These are phyloP conservation scores for Fomitopsis pulvina DNA, from an alignment of 768 basidiomycete species.

Conservation along the genomic window DNA sequence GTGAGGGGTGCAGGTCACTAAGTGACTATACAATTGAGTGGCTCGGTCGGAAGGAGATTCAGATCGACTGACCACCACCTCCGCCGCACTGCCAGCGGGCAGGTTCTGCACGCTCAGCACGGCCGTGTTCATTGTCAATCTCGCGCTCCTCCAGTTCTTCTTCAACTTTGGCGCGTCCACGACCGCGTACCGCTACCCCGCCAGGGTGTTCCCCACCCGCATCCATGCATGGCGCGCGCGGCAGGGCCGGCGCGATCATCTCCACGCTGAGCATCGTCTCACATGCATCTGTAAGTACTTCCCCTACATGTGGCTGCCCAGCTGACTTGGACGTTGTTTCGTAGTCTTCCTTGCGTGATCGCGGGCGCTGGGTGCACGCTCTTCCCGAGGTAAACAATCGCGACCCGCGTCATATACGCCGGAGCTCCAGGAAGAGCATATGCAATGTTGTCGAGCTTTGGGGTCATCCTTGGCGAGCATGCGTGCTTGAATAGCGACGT, in stretches of 20 bases:
- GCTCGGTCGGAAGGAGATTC: slow-evolving; percentile 69
- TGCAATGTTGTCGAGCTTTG: slow-evolving; percentile 43
- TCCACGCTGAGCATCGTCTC: slow-evolving; percentile 61
- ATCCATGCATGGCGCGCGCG: slow-evolving; percentile 65
- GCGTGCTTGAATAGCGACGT: slow-evolving; percentile 47
- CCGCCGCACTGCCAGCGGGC: slow-evolving; percentile 38
- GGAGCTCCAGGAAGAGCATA: slow-evolving; percentile 23
- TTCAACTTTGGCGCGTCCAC: slow-evolving; percentile 79
- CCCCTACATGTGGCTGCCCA: too few relatives aligned
- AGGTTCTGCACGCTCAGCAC: slow-evolving; percentile 51
- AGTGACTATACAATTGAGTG: slow-evolving; percentile 64
- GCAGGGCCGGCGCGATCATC: slow-evolving; percentile 74
- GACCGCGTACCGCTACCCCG: slow-evolving; percentile 50
- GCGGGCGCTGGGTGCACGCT: slow-evolving; percentile 45
- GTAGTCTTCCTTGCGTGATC: slow-evolving; percentile 68
- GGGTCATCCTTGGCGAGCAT: slow-evolving; percentile 39
- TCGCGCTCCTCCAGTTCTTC: slow-evolving; percentile 73
- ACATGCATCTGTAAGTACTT: slow-evolving; percentile 41
- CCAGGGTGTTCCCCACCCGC: slow-evolving; percentile 75
- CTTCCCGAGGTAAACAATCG: slow-evolving; percentile 46
- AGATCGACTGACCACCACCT: too few relatives aligned
- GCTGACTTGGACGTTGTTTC: background rate
- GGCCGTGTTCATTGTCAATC: slow-evolving; percentile 61
- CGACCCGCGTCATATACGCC: slow-evolving; percentile 37
- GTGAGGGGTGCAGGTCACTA: slow-evolving; percentile 46